Evolutionary conservation across 768 basidiomycete genomes (phyloP), one percentile per base, ranked within the genome.

Genomic region (Russula lepida): DNA sequence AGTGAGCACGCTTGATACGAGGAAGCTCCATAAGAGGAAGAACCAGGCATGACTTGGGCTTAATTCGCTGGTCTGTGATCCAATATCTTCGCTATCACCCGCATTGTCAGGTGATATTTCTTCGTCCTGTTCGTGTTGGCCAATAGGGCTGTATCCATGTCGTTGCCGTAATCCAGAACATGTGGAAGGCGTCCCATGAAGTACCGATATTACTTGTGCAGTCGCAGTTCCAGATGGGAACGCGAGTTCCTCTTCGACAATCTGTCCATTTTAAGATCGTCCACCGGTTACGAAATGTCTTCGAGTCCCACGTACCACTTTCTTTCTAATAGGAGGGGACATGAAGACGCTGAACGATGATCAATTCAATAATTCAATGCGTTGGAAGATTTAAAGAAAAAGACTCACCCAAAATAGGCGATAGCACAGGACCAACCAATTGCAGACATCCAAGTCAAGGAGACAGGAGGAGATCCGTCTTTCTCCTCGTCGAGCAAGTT

Each of bases 221-320:
- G 95, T 98, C 1, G 95, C 95, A 17, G 95, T 95, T 32, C 95
- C 95, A 1, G 91, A 93, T 2, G 95, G 95, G 67, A 98, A 98
- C 2, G 89, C 79, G 4, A 98, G 84, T 71, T 95, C 85, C 72
- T 98, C 95, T 70, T 95, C 88, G 44, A 98, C 84, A 60, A 98
- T 93, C 89, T 93, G 64, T 15, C 11, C 6, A 51, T 21, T 23
- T 37, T 35, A 32, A 50, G 57, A 28, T 57, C 37, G 17, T 4
- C 23, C 23, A n/a, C 28, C 15, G 39, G 13, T 33, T 33, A 43
- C 27, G 33, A 25, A 15, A 49, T 28, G 27, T 33, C 52, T 23
- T 57, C 27, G 25, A 30, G 48, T 41, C 48, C 19, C 32, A 77
- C 86, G 32, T 65, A 93, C 92, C 68, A 95, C 93, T 84, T 97